Evolutionary conservation across 2,329 filamentous ascomycete species (phyloP), one percentile per base, ranked within the genome.

Genomic region (Chrysosporium queenslandicum): DNA sequence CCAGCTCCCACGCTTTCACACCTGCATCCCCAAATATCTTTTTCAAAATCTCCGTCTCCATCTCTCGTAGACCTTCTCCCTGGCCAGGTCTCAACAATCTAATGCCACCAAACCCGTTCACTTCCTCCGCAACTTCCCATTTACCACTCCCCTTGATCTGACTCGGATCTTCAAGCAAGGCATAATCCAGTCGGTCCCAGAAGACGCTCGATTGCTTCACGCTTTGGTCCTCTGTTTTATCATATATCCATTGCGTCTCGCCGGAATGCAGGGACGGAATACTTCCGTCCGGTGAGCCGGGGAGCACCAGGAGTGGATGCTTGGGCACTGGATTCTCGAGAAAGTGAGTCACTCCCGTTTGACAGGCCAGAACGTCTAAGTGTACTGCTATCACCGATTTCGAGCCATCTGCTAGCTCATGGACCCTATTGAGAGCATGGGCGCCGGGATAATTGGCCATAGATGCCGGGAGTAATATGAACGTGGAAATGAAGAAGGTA

Each of bases 371-470:
- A 49, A 81, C 83, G 54, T 79, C 79, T 53, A 82, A 68, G 60
- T 81, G 74, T 5, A 82, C 74, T 16, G 60, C 61, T 9, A 71
- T 59, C 20, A 55, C 50, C 6, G 61, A 54, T 41, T 66, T 60
- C 0, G 64, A 59, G 39, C 54, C 56, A 29, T 63, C 47, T 14
- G 62, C 61, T 47, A 66, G 61, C 3, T 37, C 37, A 46, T 75
- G 72, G 18, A 74, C 62, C 18, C 63, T 56, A 32, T 66, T 61
- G 8, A 97, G 74, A 1, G 90, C 92, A 54, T 86, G 80, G 20
- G 87, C 92, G 45, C 92, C 92, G 1, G 92, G 92, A 64, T 98
- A 98, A 70, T 96, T 98, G 53, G 94, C 80, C 12, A 86, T 84
- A 0, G 89, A 95, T 55, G 94, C 72, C 25, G 85, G 76, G 1